These are phyloP conservation scores for Sporisorium graminicola DNA, from an alignment of 1,284 basidiomycete genomes.

Conservation along the genomic window DNA sequence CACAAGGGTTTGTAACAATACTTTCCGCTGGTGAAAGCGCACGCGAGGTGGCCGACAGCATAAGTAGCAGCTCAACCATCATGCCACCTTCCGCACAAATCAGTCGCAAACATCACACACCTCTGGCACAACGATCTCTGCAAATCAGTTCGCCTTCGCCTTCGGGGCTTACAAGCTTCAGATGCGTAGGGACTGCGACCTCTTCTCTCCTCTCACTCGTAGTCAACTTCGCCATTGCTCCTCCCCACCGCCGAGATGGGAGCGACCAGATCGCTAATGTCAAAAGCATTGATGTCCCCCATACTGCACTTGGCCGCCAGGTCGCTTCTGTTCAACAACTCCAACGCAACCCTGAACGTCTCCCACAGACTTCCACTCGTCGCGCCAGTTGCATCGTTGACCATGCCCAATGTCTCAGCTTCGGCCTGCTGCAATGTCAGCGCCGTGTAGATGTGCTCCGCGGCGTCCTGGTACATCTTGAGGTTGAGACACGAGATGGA, in stretches of 20 bases:
- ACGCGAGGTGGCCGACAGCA: too few relatives aligned
- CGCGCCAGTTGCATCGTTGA: constrained; percentile 8
- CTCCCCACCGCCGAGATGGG: not conserved
- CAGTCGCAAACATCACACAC: too few relatives aligned
- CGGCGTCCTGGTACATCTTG: constrained; percentile 67
- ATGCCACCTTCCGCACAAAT: too few relatives aligned
- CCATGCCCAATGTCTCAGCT: constrained; percentile 35
- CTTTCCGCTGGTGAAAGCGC: not conserved
- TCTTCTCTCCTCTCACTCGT: not conserved
- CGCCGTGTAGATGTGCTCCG: constrained; percentile 67
- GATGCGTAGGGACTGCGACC: too few relatives aligned
- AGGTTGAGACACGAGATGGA: constrained; percentile 66
- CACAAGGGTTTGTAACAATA: too few relatives aligned
- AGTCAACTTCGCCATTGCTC: constrained; percentile 4
- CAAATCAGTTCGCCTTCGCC: not conserved
- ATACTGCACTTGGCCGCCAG: constrained; percentile 47
- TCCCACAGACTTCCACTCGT: constrained; percentile 64
- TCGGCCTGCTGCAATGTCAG: constrained; percentile 62
- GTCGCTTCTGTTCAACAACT: constrained; percentile 64
- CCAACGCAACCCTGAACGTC: constrained; percentile 64
- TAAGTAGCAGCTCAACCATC: too few relatives aligned
- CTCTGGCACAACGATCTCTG: too few relatives aligned
- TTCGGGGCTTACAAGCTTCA: not conserved
- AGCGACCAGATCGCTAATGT: constrained; percentile 56
- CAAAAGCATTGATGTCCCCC: constrained; percentile 57